Base-by-base conservation (phyloP, 805 yeast species). In the Pichia eremophila region DNA sequence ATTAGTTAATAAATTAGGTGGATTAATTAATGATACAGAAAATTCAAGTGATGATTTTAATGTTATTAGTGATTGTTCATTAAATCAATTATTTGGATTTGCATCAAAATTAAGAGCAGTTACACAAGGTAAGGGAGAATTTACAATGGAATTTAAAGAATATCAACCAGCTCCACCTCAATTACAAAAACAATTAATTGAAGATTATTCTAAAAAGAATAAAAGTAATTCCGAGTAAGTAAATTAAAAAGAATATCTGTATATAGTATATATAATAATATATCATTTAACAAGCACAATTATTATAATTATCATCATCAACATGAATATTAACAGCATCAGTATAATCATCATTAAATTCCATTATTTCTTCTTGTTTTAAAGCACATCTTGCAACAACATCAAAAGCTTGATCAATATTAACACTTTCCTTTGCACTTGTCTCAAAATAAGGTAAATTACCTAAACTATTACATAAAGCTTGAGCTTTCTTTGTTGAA, bases 111-210 rank as follows among this genome's bases (percentile, higher is more conserved):
- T 93, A 63, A 84, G 99, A 74, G 98, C 99, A 19, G 81, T 86
- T 51, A 91, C 99, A 15, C 99, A 93, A 70, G 99, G 99, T 70
- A 93, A 93, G 66, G 99, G 99, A 61, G 98, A 95, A 70, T 93
- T 93, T 67, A 79, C 96, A 2, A 76, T 93, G 67, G 99, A 93
- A 67, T 93, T 93, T 72, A 83, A 85, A 63, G 85, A 88, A 61
- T 93, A 91, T 66, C 79, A 91, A 44, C 96, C 95, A 56, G 85
- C 95, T 45, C 77, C 95, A 43, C 87, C 91, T 36, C 96, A 88
- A 56, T 74, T 91, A 55, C 99, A 93, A 71, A 85, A 75, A 62
- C 85, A 91, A 70, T 76, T 93, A 69, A 83, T 93, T 55, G 95
- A 84, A 46, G 95, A 87, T 61, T 81, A 79, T 63, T 76, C 78